phyloP scores from a whole-genome alignment of 805 yeast genomes.

The Ogataea neopini region DNA sequence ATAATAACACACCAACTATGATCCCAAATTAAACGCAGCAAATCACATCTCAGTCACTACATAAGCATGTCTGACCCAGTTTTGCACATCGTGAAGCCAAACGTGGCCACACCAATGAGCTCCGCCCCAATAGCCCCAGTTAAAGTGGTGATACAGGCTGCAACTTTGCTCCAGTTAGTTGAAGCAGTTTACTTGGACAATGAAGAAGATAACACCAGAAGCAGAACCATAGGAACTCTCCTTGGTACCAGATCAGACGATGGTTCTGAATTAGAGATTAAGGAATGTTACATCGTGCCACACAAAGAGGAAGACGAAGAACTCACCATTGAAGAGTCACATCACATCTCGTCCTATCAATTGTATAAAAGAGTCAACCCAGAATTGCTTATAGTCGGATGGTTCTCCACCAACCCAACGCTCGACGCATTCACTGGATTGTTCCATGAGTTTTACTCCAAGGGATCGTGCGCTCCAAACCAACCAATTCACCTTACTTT shows the following conservation, averaged over 20 bases:
- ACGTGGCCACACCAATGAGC: conserved; percentile 38
- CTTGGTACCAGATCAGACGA: conserved; percentile 83
- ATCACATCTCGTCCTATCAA: conserved; percentile 68
- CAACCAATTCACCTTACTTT: conserved; percentile 81
- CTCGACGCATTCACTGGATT: conserved; percentile 74
- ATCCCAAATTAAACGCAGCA: conserved; percentile 9
- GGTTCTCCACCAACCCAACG: conserved; percentile 67
- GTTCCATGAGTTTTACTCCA: conserved; percentile 77
- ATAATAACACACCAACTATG: neutral
- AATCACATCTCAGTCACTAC: neutral
- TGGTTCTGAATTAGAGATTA: conserved; percentile 70
- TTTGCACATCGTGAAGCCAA: conserved; percentile 47
- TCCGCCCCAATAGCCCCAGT: conserved; percentile 43
- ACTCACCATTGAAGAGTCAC: conserved; percentile 73
- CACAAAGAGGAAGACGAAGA: conserved; percentile 75
- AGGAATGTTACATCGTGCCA: conserved; percentile 80
- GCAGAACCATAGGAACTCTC: conserved; percentile 78
- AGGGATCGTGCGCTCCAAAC: conserved; percentile 70
- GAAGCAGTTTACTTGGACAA: conserved; percentile 66
- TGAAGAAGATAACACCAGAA: conserved; percentile 40
- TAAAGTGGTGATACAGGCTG: conserved; percentile 58
- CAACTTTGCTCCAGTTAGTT: conserved; percentile 74
- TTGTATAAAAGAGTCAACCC: conserved; percentile 78
- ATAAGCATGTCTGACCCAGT: conserved; percentile 28
- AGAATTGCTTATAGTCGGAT: conserved; percentile 76